These are phyloP conservation scores for Phytophthora capsici DNA, from an alignment of 352 stramenopile genomes.

Conservation along the genomic window DNA sequence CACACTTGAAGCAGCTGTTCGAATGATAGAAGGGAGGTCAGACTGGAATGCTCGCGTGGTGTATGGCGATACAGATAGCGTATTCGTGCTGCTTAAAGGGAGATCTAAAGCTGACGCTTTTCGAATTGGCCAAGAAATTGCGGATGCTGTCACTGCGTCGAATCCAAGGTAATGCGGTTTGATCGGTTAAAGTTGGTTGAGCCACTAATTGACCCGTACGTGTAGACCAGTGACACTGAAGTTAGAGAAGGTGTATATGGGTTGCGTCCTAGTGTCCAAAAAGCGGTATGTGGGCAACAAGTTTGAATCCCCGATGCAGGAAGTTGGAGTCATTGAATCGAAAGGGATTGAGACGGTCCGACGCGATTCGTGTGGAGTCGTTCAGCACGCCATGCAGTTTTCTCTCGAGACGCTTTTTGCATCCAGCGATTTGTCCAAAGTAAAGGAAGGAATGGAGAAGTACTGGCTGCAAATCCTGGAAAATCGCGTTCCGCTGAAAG, in stretches of 20 bases:
- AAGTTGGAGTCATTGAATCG: conserved; percentile 72
- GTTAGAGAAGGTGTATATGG: conserved; percentile 94
- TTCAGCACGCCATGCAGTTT: conserved; percentile 72
- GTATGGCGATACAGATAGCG: conserved; percentile 98
- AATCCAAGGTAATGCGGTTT: conserved; percentile 75
- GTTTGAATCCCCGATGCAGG: conserved; percentile 71
- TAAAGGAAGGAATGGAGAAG: conserved; percentile 66
- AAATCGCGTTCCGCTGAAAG: conserved; percentile 62
- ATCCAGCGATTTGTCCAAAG: conserved; percentile 71
- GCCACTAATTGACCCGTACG: not conserved
- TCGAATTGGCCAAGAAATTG: conserved; percentile 92
- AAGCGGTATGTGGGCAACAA: conserved; percentile 94
- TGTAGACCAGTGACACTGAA: conserved; percentile 80
- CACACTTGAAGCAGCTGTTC: conserved; percentile 95
- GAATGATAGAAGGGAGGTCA: conserved; percentile 85
- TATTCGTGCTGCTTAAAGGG: conserved; percentile 98
- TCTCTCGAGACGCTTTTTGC: conserved; percentile 74
- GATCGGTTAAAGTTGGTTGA: not conserved
- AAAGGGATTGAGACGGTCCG: conserved; percentile 95
- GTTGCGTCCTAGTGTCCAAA: conserved; percentile 94
- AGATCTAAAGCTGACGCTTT: conserved; percentile 95
- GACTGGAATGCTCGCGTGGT: conserved; percentile 93
- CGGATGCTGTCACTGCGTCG: conserved; percentile 77
- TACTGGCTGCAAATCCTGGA: conserved; percentile 79
- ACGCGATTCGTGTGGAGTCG: conserved; percentile 92